phyloP scores from a whole-genome alignment of 2,329 filamentous ascomycete genomes.

The Apiospora malaysiana region DNA sequence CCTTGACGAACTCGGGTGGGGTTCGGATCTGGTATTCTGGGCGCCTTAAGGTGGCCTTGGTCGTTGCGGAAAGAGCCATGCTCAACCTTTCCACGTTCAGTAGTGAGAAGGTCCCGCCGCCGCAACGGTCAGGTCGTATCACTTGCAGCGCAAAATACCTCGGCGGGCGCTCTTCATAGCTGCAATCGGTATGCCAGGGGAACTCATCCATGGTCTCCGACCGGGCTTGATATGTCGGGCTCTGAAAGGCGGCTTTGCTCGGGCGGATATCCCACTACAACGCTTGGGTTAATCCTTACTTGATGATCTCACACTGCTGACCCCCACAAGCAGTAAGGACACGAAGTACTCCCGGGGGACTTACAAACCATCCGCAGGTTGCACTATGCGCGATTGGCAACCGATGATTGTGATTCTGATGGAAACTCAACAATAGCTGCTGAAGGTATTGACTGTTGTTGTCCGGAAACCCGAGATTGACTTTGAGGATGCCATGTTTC shows the following conservation, averaged over 20 bases:
- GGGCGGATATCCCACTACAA: conserved; percentile 47
- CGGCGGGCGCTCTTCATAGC: conserved; percentile 46
- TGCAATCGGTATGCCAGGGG: conserved; percentile 52
- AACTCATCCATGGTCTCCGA: conserved; percentile 50
- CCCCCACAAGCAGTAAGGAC: no score
- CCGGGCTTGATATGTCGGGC: conserved; percentile 41
- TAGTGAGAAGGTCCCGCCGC: conserved; percentile 47
- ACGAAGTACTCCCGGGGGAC: neutral
- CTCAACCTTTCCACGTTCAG: conserved; percentile 41
- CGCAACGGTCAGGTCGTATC: conserved; percentile 45
- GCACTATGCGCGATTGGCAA: conserved; percentile 49
- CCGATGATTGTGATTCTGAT: conserved; percentile 41
- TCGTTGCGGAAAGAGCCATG: conserved; percentile 33
- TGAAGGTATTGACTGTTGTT: conserved; percentile 42
- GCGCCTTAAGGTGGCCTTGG: conserved; percentile 31
- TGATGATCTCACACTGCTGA: neutral
- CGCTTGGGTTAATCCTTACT: neutral
- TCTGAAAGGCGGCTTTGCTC: conserved; percentile 35
- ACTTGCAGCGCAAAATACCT: conserved; percentile 49
- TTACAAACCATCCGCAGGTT: conserved; percentile 46
- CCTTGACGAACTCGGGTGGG: conserved; percentile 44
- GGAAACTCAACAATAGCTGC: conserved; percentile 40
- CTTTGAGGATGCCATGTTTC: conserved; percentile 43
- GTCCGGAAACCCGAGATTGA: conserved; percentile 42
- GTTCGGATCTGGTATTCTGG: conserved; percentile 41